Base-by-base conservation (phyloP, 192 early-diverging fungal genomes). In the Ramicandelaber brevisporus region DNA sequence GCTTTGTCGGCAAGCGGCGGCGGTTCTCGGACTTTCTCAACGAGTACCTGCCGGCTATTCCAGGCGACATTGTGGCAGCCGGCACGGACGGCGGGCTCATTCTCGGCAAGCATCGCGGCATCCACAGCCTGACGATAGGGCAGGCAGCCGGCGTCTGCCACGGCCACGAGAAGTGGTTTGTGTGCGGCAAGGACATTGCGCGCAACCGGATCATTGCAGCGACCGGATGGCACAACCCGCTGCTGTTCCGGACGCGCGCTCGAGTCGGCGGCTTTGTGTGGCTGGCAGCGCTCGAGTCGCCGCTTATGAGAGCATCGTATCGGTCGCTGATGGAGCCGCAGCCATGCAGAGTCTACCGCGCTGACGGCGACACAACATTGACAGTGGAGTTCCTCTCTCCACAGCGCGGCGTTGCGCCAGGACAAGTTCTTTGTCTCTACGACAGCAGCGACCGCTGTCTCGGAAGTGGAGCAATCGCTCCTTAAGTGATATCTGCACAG, bases 1-100 rank as follows among this genome's bases (percentile, higher is more conserved):
- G 89, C 33, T 90, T 96, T 62, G 68, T 96, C 2, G 85, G 86
- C 4, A 70, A 85, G 37, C 59, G 70, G 1, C 53, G 53, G 1
- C 43, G 47, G 15, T 96, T 86, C 50, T 59, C 70, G 3, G 59
- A 68, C 10, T 90, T 96, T 35, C 34, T 85, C 19, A 57, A 50
- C 21, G 61, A 57, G 29, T 78, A 61, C 32, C 23, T 73, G 13
- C 55, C 48, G 3, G 42, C 42, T n/a, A 26, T n/a, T 2, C 14
- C 28, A 1, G 63, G 63, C 19, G 29, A 39, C 7, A 44, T 70
- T 24, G 25, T 67, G 10, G 37, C 54, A 1, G 18, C 35, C 11
- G 42, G 55, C 23, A 57, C 56, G 8, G 18, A 37, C 11, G 42
- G 55, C 23, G 59, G 58, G 8, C 14, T 23, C 1, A 16, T 37